Conservation (phyloP, 129 eudicot genomes). For the Daucus carota region DH1_v3.0 NC_030383.2:48243501-48244000, state of each 20-base stretch:
- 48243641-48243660: conserved; percentile 46
- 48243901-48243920: not conserved
- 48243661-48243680: conserved; percentile 59
- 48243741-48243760: not conserved
- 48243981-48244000: not conserved
- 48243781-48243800: not conserved
- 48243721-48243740: conserved; percentile 3
- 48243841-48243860: not conserved
- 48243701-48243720: conserved; percentile 53
- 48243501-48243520: conserved; percentile 49
- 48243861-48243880: not conserved
- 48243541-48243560: conserved; percentile 44
- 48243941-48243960: not conserved
- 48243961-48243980: not conserved
- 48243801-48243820: not conserved
- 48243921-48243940: not conserved
- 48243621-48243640: conserved; percentile 48
- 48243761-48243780: not conserved
- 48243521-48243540: conserved; percentile 56
- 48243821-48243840: not conserved
- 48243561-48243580: conserved; percentile 52
- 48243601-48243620: conserved; percentile 35
- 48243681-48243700: conserved; percentile 58
- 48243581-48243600: conserved; percentile 50
- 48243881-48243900: not conserved